These are phyloP conservation scores for Rhizophagus prolifer DNA, from an alignment of 192 early-diverging fungal genomes.

Conservation along the genomic window DNA sequence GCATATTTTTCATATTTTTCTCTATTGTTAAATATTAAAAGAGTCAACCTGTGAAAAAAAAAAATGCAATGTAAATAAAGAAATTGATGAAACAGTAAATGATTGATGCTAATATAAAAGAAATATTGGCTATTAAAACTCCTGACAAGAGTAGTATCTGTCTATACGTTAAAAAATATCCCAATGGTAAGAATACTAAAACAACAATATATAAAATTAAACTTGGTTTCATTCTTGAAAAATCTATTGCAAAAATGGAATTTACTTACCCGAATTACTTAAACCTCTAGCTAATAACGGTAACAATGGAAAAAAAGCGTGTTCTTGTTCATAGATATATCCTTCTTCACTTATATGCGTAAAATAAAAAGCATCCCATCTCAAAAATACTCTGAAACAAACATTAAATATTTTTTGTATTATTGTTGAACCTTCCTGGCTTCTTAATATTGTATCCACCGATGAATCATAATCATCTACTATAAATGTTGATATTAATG, in stretches of 20 bases:
- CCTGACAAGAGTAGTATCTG: slow-evolving; percentile 44
- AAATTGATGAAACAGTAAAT: too few species aligned
- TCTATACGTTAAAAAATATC: slow-evolving; percentile 29
- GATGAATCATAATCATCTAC: slow-evolving; percentile 62
- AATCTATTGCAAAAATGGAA: neutral
- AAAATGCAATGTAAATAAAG: neutral
- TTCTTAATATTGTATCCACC: slow-evolving; percentile 39
- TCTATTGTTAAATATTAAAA: slow-evolving; percentile 35
- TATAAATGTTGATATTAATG: slow-evolving; percentile 46
- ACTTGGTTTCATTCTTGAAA: neutral
- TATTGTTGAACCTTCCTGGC: neutral
- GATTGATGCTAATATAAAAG: slow-evolving; percentile 72
- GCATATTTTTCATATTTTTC: slow-evolving; percentile 63
- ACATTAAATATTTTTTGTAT: slow-evolving; percentile 34
- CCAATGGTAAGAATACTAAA: slow-evolving; percentile 56
- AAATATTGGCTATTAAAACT: slow-evolving; percentile 69
- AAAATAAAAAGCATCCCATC: slow-evolving; percentile 94
- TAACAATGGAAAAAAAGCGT: slow-evolving; percentile 86
- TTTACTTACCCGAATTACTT: slow-evolving; percentile 42
- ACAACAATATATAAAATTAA: neutral
- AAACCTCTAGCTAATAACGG: slow-evolving; percentile 63
- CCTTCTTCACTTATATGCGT: slow-evolving; percentile 70
- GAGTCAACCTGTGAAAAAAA: slow-evolving; percentile 20
- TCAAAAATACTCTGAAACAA: slow-evolving; percentile 57
- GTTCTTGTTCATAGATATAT: slow-evolving; percentile 85